Conservation (phyloP, 169 alveolate species). For the Eimeria praecox region DNA sequence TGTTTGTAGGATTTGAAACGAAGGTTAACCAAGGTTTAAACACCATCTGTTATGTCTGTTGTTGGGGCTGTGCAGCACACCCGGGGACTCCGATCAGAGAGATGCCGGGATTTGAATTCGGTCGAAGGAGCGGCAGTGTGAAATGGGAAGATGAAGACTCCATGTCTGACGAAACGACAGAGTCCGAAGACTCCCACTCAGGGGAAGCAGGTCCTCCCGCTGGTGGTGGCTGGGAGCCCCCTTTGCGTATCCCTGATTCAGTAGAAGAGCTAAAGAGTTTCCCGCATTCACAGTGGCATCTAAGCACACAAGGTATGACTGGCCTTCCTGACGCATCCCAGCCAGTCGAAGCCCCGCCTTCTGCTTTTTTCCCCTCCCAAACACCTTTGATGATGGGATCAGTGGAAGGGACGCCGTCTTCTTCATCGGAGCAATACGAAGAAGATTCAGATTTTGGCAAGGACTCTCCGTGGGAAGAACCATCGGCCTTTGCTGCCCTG, state of each 20-base stretch:
- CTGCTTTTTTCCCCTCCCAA: background rate
- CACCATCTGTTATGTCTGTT: too few relatives aligned
- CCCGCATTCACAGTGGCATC: background rate
- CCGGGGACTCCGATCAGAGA: background rate
- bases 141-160: constrained; percentile 18
- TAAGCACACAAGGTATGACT: background rate
- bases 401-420: background rate
- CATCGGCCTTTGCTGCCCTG: background rate
- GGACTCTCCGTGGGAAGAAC: background rate
- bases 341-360: background rate
- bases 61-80: background rate
- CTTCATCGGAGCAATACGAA: background rate
- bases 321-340: background rate
- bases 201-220: background rate
- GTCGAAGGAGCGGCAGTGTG: background rate
- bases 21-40: background rate
- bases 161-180: background rate
- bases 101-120: background rate
- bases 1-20: background rate
- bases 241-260: background rate
- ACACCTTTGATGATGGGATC: background rate
- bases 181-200: background rate
- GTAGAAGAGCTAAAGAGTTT: background rate
- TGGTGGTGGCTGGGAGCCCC: background rate
- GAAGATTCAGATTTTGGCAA: background rate